phyloP scores from a whole-genome alignment of 2,329 filamentous ascomycete genomes.

The Arthrobotrys megalospora region DNA sequence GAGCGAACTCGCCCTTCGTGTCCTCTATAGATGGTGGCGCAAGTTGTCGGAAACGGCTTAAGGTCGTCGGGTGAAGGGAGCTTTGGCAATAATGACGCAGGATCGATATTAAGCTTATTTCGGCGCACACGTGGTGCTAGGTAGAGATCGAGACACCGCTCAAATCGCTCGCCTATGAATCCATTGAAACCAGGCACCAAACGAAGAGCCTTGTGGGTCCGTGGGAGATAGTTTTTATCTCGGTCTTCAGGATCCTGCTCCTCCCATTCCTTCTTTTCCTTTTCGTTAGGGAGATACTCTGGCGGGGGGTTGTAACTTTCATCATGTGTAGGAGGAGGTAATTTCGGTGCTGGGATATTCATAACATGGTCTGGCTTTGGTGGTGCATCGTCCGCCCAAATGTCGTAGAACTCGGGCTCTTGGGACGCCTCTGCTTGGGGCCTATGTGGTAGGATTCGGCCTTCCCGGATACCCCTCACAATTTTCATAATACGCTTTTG shows the following conservation, averaged over 20 bases:
- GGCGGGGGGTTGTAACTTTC: constrained; percentile 96
- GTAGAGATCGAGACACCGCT: constrained; percentile 94
- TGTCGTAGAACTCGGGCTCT: constrained; percentile 82
- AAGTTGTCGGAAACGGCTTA: constrained; percentile 92
- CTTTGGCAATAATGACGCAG: constrained; percentile 90
- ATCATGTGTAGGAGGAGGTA: constrained; percentile 92
- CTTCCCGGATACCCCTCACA: constrained; percentile 93
- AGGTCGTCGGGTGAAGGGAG: constrained; percentile 93
- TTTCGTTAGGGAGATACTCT: constrained; percentile 89
- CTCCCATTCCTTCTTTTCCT: constrained; percentile 89
- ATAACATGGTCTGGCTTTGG: constrained; percentile 83
- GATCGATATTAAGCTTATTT: constrained; percentile 96
- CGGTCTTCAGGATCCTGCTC: constrained; percentile 89
- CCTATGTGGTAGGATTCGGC: constrained; percentile 91
- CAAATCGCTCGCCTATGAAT: constrained; percentile 95
- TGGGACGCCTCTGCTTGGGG: constrained; percentile 81
- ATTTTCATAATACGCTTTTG: constrained; percentile 97
- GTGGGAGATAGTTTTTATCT: constrained; percentile 88
- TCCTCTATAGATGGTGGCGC: constrained; percentile 87
- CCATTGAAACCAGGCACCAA: constrained; percentile 91
- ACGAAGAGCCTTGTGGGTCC: constrained; percentile 84
- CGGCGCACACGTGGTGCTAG: constrained; percentile 91
- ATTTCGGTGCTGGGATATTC: constrained; percentile 94
- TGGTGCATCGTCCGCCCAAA: constrained; percentile 93
- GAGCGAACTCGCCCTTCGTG: constrained; percentile 90